Percentiles rank a stretch among this genome's conserved stretches.
Conservation (phyloP, 176 grass and related monocot species). For the Metroxylon sagu region DNA sequence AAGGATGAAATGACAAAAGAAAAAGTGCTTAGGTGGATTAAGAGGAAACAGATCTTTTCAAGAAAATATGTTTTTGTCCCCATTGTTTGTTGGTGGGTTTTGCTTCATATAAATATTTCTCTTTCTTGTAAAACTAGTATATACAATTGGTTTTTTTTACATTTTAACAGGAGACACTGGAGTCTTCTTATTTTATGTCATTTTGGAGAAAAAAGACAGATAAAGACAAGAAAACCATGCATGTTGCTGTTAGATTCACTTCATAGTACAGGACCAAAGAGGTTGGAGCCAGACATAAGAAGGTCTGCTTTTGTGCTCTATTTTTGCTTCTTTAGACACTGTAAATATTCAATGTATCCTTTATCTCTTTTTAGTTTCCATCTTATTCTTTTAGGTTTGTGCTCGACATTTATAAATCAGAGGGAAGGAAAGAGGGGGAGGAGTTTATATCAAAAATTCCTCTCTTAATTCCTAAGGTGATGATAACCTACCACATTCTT, state of each 20-base stretch:
- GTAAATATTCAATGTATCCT: too few relatives aligned
- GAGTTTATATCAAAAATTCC: too few relatives aligned
- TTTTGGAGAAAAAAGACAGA: constrained; percentile 42
- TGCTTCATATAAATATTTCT: constrained; percentile 7
- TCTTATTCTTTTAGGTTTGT: too few relatives aligned
- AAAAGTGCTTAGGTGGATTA: constrained; percentile 83
- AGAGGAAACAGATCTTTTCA: constrained; percentile 63
- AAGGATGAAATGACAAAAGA: constrained; percentile 24
- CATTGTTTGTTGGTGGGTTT: constrained; percentile 65
- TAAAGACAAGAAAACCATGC: constrained; percentile 40
- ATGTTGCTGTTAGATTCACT: constrained; percentile 95
- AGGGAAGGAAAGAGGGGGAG: too few relatives aligned
- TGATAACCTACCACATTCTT: too few relatives aligned
- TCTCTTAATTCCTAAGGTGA: too few relatives aligned
- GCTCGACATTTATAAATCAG: too few relatives aligned
- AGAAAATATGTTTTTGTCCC: constrained; percentile 78
- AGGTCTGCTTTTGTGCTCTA: too few relatives aligned
- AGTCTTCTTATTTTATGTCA: constrained; percentile 86
- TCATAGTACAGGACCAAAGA: constrained; percentile 33
- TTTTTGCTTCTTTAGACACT: too few relatives aligned
- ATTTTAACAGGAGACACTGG: constrained; percentile 34
- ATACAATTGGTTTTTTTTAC: neutral
- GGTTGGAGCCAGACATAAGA: constrained; percentile 16
- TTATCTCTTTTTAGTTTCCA: too few relatives aligned
- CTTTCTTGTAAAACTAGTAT: neutral